These are phyloP conservation scores for Chlorella sp. DNA, from an alignment of 139 green algal genomes.

Conservation along the genomic window DNA sequence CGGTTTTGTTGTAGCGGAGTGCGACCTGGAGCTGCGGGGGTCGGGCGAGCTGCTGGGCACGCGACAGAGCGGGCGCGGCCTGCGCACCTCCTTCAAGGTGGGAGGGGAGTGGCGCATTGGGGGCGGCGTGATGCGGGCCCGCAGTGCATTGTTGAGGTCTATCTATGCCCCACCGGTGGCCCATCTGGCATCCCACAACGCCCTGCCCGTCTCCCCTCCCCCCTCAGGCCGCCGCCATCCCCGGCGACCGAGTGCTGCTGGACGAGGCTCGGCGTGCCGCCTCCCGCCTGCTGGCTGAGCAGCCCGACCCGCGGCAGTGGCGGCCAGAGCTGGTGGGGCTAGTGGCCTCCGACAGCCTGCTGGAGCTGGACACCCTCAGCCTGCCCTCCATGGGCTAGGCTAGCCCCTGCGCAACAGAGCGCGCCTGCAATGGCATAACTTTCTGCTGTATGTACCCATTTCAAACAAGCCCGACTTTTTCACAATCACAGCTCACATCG, in stretches of 20 bases:
- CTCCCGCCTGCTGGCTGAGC: background rate
- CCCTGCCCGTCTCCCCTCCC: background rate
- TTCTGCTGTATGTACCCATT: too few species aligned
- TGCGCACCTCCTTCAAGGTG: slow-evolving; percentile 9
- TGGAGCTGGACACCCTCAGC: slow-evolving; percentile 10
- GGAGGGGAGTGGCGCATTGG: background rate
- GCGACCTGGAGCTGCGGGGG: slow-evolving; percentile 77
- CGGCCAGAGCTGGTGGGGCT: background rate
- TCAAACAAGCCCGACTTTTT: too few species aligned
- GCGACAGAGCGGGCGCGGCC: slow-evolving; percentile 64
- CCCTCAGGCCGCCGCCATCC: slow-evolving; percentile 42
- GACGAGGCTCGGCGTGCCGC: slow-evolving; percentile 62
- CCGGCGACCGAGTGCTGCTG: slow-evolving; percentile 51
- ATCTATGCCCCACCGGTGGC: too few species aligned
- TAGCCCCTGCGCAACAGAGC: too few species aligned
- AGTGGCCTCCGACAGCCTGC: background rate
- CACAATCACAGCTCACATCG: too few species aligned
- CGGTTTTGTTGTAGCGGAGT: slow-evolving; percentile 85
- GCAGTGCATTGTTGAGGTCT: too few species aligned
- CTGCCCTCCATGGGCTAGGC: background rate
- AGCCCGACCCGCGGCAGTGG: slow-evolving; percentile 18
- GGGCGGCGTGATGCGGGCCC: background rate
- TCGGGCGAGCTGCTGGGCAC: slow-evolving; percentile 77
- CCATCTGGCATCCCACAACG: too few species aligned
- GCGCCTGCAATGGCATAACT: too few species aligned